phyloP scores from a whole-genome alignment of 176 grass and related monocot genomes.

The Carex pumila region DNA sequence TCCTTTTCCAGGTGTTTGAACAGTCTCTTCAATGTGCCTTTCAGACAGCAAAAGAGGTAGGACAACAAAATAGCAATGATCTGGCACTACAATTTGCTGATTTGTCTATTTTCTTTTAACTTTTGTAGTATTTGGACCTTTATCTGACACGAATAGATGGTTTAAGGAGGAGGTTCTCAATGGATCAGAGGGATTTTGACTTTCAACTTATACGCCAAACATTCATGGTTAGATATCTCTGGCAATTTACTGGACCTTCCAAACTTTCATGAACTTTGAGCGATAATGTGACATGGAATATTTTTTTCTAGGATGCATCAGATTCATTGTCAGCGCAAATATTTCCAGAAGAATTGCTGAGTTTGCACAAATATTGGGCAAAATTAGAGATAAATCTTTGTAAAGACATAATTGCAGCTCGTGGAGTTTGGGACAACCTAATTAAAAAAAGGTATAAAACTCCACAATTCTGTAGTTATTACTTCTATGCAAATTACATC shows the following conservation, averaged over 20 bases:
- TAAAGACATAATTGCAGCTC: slow-evolving; percentile 60
- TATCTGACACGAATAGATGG: slow-evolving; percentile 91
- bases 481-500: slow-evolving; percentile 10
- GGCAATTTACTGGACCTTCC: background rate
- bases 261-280: background rate
- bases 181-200: slow-evolving; percentile 35
- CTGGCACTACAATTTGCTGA: background rate
- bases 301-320: slow-evolving; percentile 57
- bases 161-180: slow-evolving; percentile 63
- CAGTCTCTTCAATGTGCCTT: slow-evolving; percentile 59
- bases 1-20: slow-evolving; percentile 82
- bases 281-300: slow-evolving; percentile 20
- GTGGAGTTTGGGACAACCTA: slow-evolving; percentile 80
- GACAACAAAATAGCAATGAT: background rate
- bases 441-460: slow-evolving; percentile 68
- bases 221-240: slow-evolving; percentile 48
- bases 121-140: slow-evolving; percentile 71
- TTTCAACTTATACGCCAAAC: slow-evolving; percentile 78
- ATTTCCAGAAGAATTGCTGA: slow-evolving; percentile 53
- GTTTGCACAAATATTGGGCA: slow-evolving; percentile 72
- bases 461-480: background rate
- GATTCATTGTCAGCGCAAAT: slow-evolving; percentile 61
- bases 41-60: slow-evolving; percentile 73
- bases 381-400: slow-evolving; percentile 66
- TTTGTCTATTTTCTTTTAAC: slow-evolving; percentile 30